Evolutionary conservation across 2,329 filamentous ascomycete genomes (phyloP), one percentile per base, ranked within the genome.

Genomic region (Basipetospora chlamydospora): DNA sequence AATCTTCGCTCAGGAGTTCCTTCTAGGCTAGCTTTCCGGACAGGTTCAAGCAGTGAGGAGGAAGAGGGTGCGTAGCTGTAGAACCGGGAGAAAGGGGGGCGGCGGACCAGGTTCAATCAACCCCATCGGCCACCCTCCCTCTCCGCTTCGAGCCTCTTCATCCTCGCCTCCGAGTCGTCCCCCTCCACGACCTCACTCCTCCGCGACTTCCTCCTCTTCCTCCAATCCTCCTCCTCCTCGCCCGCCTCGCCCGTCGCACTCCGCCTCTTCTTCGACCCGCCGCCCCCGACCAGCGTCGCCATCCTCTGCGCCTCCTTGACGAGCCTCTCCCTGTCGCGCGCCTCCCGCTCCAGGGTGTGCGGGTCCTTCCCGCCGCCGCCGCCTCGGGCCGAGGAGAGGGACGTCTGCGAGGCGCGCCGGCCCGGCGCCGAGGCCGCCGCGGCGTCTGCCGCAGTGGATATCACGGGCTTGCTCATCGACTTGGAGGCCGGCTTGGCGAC

Each of bases 291-390:
- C 36, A 74, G 51, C 29, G 70, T 63, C 30, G 73, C 64, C 54
- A 78, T 71, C 25, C 73, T 67, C 54, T 82, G 74, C 26, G 74
- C 72, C 54, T 84, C 79, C 47, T 77, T 78, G 10, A 78, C 60
- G 35, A 81, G 60, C 18, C 79, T 64, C 52, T 80, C 76, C 31
- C 76, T 65, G 47, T 79, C 69, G 12, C 75, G 62, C 10, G 70
- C 71, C 49, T 81, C 77, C 16, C 79, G 72, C 53, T 84, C 79
- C 0, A 77, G 60, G 2, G 78, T 77, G 52, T 82, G 77, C n/a
- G 72, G 65, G 44, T 80, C 74, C 41, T 62, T 64, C 26, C 45
- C 36, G 23, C 28, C 26, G 12, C 29, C 26, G n/a, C n/a, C n/a
- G n/a, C n/a, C n/a, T n/a, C n/a, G n/a, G 34, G 18, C 12, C 17